Percentiles rank a stretch among this genome's conserved stretches.
Conservation (phyloP, 768 basidiomycete species). For the Hericium erinaceus region DNA sequence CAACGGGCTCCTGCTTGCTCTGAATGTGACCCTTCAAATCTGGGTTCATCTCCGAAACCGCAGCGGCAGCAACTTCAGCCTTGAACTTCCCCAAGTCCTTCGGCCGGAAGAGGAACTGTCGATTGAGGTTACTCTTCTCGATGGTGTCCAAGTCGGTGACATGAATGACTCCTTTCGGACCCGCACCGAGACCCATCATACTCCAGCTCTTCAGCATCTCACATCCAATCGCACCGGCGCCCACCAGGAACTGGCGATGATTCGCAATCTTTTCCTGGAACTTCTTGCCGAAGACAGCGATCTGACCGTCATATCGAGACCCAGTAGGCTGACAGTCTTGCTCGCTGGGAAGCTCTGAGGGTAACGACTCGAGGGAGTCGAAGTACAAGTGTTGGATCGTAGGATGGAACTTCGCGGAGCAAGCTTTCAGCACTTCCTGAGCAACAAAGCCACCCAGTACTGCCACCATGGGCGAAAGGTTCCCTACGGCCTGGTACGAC, state of each 20-base stretch:
- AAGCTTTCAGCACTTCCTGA: constrained; percentile 95
- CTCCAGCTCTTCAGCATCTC: constrained; percentile 99
- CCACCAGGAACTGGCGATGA: constrained; percentile 92
- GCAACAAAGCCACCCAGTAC: constrained; percentile 97
- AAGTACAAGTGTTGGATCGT: constrained; percentile 94
- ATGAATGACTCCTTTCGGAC: constrained; percentile 70
- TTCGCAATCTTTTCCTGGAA: constrained; percentile 92
- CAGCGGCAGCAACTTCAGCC: constrained; percentile 84
- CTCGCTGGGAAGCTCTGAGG: constrained; percentile 64
- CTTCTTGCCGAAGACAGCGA: constrained; percentile 87
- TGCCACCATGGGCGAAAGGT: constrained; percentile 82
- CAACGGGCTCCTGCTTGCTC: constrained; percentile 89
- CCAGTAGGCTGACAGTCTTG: constrained; percentile 74
- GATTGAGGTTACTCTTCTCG: constrained; percentile 97
- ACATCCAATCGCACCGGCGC: constrained; percentile 98
- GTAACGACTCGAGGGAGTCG: constrained; percentile 93
- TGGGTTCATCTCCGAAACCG: constrained; percentile 94
- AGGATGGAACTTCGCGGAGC: constrained; percentile 96
- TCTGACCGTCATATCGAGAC: constrained; percentile 87
- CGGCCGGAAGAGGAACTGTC: constrained; percentile 94
- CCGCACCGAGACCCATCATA: constrained; percentile 91
- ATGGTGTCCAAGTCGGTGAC: constrained; percentile 98
- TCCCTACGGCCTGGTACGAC: constrained; percentile 85
- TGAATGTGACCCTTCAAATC: constrained; percentile 79
- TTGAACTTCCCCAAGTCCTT: constrained; percentile 98